These are phyloP conservation scores for Fusarium phyllophilum DNA, from an alignment of 2,329 filamentous ascomycete genomes.

Conservation along the genomic window DNA sequence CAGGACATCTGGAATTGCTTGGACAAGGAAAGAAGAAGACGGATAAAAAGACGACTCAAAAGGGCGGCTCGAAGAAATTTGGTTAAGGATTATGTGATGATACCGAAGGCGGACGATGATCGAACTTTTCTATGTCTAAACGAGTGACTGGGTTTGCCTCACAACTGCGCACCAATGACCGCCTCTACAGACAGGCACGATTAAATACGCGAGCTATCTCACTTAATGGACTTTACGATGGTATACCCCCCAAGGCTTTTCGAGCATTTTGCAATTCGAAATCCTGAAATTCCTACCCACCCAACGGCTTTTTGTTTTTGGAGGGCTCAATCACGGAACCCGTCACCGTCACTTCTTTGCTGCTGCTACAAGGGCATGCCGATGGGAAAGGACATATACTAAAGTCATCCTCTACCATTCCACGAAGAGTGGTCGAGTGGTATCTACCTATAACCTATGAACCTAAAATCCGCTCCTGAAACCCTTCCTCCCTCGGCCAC, in stretches of 20 bases:
- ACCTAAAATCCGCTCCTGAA: neutral
- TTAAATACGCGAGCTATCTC: neutral
- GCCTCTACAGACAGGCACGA: neutral
- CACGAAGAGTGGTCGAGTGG: slow-evolving; percentile 22
- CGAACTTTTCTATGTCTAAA: neutral
- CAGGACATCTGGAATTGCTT: slow-evolving; percentile 69
- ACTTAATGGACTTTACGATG: neutral
- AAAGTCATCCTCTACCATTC: neutral
- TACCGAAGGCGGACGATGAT: slow-evolving; percentile 7
- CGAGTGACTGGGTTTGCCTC: neutral
- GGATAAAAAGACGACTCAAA: slow-evolving; percentile 52
- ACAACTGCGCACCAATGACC: neutral
- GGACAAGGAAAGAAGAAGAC: slow-evolving; percentile 66
- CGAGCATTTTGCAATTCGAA: neutral
- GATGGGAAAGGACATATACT: neutral
- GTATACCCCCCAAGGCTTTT: neutral
- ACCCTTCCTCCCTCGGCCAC: neutral
- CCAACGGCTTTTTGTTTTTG: neutral
- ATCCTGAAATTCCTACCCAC: neutral
- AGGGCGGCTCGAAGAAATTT: slow-evolving; percentile 66
- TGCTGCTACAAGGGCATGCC: neutral
- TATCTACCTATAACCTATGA: slow-evolving; percentile 11
- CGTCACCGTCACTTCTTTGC: neutral
- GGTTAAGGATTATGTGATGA: slow-evolving; percentile 52
- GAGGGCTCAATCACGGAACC: neutral